Percentiles rank a stretch among this genome's conserved stretches.
These are phyloP conservation scores for Xerocomellus intermedius DNA, from an alignment of 768 basidiomycete species.

Conservation along the genomic window DNA sequence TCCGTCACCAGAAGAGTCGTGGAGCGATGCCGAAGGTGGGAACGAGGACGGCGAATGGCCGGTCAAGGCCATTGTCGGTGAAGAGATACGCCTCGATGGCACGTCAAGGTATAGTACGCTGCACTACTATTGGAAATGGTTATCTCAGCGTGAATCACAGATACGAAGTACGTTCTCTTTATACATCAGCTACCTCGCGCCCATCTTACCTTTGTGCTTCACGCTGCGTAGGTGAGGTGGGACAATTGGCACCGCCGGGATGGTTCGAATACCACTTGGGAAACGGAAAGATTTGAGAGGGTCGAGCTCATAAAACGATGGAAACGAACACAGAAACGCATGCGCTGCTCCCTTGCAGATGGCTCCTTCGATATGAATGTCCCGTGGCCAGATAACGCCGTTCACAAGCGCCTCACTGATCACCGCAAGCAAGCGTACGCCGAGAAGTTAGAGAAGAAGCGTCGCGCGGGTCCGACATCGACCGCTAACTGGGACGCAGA, in stretches of 20 bases:
- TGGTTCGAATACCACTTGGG: slow-evolving; percentile 57
- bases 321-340: slow-evolving; percentile 33
- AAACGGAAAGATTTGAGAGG: slow-evolving; percentile 26
- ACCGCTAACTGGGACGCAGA: slow-evolving; percentile 28
- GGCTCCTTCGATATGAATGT: slow-evolving; percentile 39
- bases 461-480: slow-evolving; percentile 2
- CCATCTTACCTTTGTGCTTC: neutral
- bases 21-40: slow-evolving; percentile 33
- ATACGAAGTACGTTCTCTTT: slow-evolving; percentile 29
- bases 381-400: slow-evolving; percentile 39
- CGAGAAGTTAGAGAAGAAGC: slow-evolving; percentile 38
- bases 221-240: slow-evolving; percentile 48
- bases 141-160: slow-evolving; percentile 17
- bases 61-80: slow-evolving; percentile 28
- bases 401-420: slow-evolving; percentile 43
- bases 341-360: slow-evolving; percentile 30
- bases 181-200: neutral
- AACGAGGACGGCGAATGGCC: slow-evolving; percentile 35
- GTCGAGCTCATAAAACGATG: slow-evolving; percentile 30
- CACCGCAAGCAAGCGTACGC: slow-evolving; percentile 44
- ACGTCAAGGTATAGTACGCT: slow-evolving; percentile 21
- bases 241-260: slow-evolving; percentile 49
- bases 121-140: neutral
- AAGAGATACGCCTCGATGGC: slow-evolving; percentile 32
- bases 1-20: slow-evolving; percentile 29